A percentile compares a stretch with the other conserved stretches of the same genome.
Conservation (phyloP, 345 rosid species). For the Corchorus olitorius region DNA sequence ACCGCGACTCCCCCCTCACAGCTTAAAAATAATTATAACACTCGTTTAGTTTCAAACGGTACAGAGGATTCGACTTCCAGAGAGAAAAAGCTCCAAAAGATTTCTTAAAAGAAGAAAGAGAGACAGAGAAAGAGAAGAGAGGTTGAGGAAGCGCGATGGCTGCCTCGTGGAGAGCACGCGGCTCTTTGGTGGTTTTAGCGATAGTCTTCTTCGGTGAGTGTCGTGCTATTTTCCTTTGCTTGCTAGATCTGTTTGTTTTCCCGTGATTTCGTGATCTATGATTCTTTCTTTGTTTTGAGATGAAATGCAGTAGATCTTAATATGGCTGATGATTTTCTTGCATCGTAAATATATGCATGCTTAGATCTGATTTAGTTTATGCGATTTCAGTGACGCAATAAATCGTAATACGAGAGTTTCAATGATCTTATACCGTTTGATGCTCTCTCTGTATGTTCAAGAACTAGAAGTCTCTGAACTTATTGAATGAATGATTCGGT, state of each 20-base stretch:
- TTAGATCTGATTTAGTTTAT: conserved; percentile 22
- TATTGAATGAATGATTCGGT: neutral
- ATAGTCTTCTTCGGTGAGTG: conserved; percentile 61
- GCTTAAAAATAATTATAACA: neutral
- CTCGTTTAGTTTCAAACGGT: neutral
- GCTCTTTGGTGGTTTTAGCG: conserved; percentile 45
- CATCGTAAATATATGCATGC: neutral
- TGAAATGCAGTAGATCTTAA: conserved; percentile 5
- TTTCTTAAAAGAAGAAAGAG: neutral
- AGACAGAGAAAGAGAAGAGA: neutral
- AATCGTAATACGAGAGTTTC: conserved; percentile 6
- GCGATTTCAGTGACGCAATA: conserved; percentile 1
- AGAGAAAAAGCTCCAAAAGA: neutral
- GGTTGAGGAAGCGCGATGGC: conserved; percentile 40
- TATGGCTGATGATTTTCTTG: neutral
- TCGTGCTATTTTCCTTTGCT: neutral
- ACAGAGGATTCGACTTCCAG: neutral
- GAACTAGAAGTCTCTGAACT: neutral
- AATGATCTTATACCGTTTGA: neutral
- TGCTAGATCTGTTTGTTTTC: conserved; percentile 16
- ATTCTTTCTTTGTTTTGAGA: neutral
- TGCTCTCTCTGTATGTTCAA: neutral
- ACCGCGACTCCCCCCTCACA: neutral
- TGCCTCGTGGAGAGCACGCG: conserved; percentile 57
- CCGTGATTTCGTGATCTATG: neutral